phyloP scores from a whole-genome alignment of 148 eudicot genomes.

The Fallopia convolvulus region DNA sequence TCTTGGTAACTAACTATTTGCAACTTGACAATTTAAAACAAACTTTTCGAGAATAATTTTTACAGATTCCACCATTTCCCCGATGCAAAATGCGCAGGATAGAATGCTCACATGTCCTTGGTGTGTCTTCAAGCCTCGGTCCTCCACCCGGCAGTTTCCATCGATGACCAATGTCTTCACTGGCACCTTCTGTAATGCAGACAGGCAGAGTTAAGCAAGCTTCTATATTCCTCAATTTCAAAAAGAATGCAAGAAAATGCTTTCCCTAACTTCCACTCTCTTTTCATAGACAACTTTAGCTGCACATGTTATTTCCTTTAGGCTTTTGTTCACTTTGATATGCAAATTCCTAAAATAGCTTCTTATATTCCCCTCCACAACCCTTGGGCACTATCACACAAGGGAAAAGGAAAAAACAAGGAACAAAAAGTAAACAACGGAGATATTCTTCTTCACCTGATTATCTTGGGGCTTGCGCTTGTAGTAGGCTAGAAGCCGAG shows the following conservation, averaged over 20 bases:
- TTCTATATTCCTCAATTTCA: not conserved
- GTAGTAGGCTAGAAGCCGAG: conserved; percentile 81
- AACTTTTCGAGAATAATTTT: too few relatives aligned
- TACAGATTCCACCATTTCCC: too few relatives aligned
- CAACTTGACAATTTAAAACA: too few relatives aligned
- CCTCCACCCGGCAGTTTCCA: conserved; percentile 98
- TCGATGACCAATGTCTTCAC: conserved; percentile 86
- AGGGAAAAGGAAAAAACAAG: not conserved
- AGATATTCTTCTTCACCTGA: conserved; percentile 37
- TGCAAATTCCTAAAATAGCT: not conserved
- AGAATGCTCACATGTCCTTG: conserved; percentile 87
- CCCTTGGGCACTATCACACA: not conserved
- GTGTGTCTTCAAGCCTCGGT: conserved; percentile 94
- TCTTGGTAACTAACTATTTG: too few relatives aligned
- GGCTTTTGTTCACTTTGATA: not conserved
- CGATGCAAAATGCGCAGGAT: not conserved
- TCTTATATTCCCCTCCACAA: too few relatives aligned
- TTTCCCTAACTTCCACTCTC: not conserved
- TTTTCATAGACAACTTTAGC: not conserved
- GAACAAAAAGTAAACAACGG: not conserved
- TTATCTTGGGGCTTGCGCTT: conserved; percentile 92
- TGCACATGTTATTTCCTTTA: not conserved
- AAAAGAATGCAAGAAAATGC: not conserved
- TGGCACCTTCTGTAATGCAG: conserved; percentile 47
- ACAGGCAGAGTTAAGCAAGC: not conserved